These are phyloP conservation scores for Endocarpon pusillum DNA, from an alignment of 495 filamentous ascomycete species.

Conservation along the genomic window DNA sequence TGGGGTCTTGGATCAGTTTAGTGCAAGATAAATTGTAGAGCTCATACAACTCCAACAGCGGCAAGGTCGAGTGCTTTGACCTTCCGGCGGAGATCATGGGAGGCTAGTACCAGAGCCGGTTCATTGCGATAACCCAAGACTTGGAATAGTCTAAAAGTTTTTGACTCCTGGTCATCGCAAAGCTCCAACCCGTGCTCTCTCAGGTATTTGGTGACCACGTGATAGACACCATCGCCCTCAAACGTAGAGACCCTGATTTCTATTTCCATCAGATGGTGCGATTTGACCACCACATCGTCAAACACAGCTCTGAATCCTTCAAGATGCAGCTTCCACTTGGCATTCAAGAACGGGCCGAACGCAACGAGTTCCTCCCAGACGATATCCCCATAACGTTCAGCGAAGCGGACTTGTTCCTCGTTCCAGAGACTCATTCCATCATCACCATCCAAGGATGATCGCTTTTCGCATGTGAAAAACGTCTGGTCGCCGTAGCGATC, in stretches of 20 bases:
- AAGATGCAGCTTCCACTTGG: slow-evolving; percentile 3
- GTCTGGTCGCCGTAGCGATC: slow-evolving; percentile 2
- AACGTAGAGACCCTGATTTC: slow-evolving; percentile 1
- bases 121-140: no score
- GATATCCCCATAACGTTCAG: background rate
- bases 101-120: no score
- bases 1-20: no score
- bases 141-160: slow-evolving; percentile 1
- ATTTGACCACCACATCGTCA: slow-evolving; percentile 1
- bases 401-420: slow-evolving; percentile 1
- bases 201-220: slow-evolving; percentile 13
- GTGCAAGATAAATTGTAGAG: no score
- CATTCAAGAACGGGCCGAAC: slow-evolving; percentile 1
- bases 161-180: slow-evolving; percentile 2
- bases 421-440: slow-evolving; percentile 1
- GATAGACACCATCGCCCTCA: slow-evolving; percentile 1
- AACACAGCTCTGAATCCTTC: slow-evolving; percentile 2
- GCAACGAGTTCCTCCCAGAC: background rate
- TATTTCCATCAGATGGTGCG: slow-evolving; percentile 3
- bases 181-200: slow-evolving; percentile 8
- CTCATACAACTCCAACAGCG: no score
- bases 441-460: background rate
- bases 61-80: no score
- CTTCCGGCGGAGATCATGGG: no score
- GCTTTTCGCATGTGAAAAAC: slow-evolving; percentile 3